Conservation (phyloP, 106 monocot genomes). For the Dendrobium chrysotoxum region DNA sequence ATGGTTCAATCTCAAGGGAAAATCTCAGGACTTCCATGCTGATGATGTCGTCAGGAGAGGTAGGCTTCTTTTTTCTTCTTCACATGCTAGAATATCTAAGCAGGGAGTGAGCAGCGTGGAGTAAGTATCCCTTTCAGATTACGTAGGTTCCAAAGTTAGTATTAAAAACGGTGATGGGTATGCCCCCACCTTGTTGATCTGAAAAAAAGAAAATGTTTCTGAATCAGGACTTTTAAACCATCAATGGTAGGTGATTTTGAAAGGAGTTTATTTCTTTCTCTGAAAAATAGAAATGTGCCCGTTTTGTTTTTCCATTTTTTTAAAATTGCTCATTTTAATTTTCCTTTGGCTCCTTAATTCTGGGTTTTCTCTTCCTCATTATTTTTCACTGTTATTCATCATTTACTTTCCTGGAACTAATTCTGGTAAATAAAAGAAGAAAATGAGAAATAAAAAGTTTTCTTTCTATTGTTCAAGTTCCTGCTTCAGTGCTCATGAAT, state of each 20-base stretch:
- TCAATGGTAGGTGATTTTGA: neutral
- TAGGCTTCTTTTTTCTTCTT: constrained; percentile 9
- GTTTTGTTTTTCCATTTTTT: neutral
- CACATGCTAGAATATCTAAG: neutral
- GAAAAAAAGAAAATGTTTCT: neutral
- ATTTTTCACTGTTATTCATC: neutral
- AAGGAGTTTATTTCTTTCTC: neutral
- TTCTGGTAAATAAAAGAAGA: too few relatives aligned
- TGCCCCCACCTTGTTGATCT: too few relatives aligned
- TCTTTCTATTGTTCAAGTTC: too few relatives aligned
- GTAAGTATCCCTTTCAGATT: neutral
- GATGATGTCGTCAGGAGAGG: constrained; percentile 52
- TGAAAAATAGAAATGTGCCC: neutral
- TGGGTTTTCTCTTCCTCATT: neutral
- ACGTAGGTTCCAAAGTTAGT: neutral
- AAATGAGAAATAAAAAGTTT: too few relatives aligned
- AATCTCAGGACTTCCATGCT: constrained; percentile 63
- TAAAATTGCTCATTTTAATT: too few relatives aligned
- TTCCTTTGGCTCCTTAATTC: neutral
- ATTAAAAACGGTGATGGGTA: neutral
- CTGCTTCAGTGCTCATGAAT: too few relatives aligned
- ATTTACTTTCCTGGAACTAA: too few relatives aligned
- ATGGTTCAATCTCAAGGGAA: constrained; percentile 77
- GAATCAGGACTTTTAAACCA: neutral
- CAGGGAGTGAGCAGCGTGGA: neutral